These are phyloP conservation scores for Solidago caesia DNA, from an alignment of 129 eudicot genomes.

Conservation along the genomic window DNA sequence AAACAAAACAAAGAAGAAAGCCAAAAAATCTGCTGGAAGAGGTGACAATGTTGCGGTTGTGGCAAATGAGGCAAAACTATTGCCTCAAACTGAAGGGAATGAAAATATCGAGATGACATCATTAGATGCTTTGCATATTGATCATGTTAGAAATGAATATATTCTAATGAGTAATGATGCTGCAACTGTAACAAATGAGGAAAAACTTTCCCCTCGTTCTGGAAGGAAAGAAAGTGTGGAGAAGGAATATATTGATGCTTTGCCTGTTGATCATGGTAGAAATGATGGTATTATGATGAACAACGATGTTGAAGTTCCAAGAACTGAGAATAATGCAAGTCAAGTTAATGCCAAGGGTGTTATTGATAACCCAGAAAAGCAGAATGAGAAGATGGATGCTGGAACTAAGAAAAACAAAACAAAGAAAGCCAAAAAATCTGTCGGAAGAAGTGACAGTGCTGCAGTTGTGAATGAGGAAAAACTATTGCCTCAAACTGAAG, in stretches of 20 bases:
- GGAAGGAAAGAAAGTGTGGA: slow-evolving; percentile 18
- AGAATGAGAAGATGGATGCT: slow-evolving; percentile 29
- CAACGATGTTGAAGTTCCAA: slow-evolving; percentile 15
- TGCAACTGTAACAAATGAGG: neutral
- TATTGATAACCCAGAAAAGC: slow-evolving; percentile 23
- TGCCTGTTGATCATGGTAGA: slow-evolving; percentile 8
- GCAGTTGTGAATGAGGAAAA: slow-evolving; percentile 13
- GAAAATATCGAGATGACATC: slow-evolving; percentile 10
- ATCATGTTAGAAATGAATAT: slow-evolving; percentile 5
- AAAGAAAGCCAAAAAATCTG: slow-evolving; percentile 23
- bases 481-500: slow-evolving; percentile 16
- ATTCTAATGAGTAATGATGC: slow-evolving; percentile 15
- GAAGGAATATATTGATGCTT: slow-evolving; percentile 6
- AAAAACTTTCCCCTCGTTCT: neutral
- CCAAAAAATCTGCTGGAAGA: slow-evolving; percentile 19
- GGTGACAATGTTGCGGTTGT: slow-evolving; percentile 22
- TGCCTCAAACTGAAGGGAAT: slow-evolving; percentile 20
- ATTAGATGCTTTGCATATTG: slow-evolving; percentile 16
- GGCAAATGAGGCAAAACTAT: slow-evolving; percentile 4
- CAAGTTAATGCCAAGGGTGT: slow-evolving; percentile 8
- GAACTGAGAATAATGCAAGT: slow-evolving; percentile 9
- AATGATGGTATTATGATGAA: slow-evolving; percentile 4
- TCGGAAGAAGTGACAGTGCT: slow-evolving; percentile 21
- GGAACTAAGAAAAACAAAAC: slow-evolving; percentile 16
- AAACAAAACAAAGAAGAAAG: slow-evolving; percentile 23